Percentiles rank a stretch among this genome's conserved stretches.
Evolutionary conservation across 306 rosid species (phyloP).

Genomic region (Ochetophila trinervis): DNA sequence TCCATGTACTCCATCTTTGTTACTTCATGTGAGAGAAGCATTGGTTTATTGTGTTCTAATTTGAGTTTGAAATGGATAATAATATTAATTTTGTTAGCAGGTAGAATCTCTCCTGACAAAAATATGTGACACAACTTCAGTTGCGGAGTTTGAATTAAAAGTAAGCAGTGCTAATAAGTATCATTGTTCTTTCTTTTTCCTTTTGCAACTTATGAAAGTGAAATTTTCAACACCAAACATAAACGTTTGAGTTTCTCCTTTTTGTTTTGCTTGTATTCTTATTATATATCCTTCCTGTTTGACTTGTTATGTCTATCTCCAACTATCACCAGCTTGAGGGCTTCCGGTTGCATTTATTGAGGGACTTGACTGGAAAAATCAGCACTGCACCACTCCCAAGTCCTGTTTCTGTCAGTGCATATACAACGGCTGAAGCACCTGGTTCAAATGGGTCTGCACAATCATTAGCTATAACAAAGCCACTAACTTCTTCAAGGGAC

Average conservation of each 20-base stretch:
- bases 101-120: slow-evolving; percentile 62
- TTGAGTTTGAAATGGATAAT: slow-evolving; percentile 9
- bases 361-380: slow-evolving; percentile 39
- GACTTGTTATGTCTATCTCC: slow-evolving; percentile 21
- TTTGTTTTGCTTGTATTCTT: slow-evolving; percentile 7
- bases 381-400: slow-evolving; percentile 36
- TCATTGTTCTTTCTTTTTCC: background rate
- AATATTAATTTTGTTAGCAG: slow-evolving; percentile 43
- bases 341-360: slow-evolving; percentile 55
- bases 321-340: slow-evolving; percentile 58
- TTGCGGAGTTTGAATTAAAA: slow-evolving; percentile 65
- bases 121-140: slow-evolving; percentile 68
- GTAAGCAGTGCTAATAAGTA: slow-evolving; percentile 38
- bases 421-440: slow-evolving; percentile 33
- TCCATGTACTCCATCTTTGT: too few relatives aligned
- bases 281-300: slow-evolving; percentile 9
- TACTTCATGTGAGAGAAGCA: too few relatives aligned
- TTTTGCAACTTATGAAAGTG: background rate
- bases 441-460: slow-evolving; percentile 49
- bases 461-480: slow-evolving; percentile 53
- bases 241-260: background rate
- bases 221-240: slow-evolving; percentile 8
- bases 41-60: background rate
- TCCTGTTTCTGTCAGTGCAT: slow-evolving; percentile 37
- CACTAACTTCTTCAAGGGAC: slow-evolving; percentile 37